These are phyloP conservation scores for Pseudoperonospora humuli DNA, from an alignment of 352 stramenopile genomes.

Conservation along the genomic window DNA sequence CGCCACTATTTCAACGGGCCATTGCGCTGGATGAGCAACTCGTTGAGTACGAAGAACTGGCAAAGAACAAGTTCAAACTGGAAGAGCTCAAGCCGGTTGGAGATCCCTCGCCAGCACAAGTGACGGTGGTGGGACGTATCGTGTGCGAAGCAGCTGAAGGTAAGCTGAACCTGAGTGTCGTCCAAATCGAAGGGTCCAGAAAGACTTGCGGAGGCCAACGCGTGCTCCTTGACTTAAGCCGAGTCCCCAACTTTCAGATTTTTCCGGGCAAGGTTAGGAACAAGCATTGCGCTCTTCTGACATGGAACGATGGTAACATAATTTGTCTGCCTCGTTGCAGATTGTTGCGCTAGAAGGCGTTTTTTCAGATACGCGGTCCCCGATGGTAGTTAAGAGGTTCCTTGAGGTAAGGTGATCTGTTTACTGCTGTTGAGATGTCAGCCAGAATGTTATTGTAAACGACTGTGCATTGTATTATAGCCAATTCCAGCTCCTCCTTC, in stretches of 20 bases:
- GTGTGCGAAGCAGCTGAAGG: slow-evolving; percentile 78
- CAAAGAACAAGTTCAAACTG: slow-evolving; percentile 55
- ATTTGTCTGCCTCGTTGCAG: slow-evolving; percentile 16
- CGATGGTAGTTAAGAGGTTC: slow-evolving; percentile 72
- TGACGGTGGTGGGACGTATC: slow-evolving; percentile 75
- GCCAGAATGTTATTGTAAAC: background rate
- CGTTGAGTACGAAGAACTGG: slow-evolving; percentile 63
- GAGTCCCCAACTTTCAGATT: slow-evolving; percentile 62
- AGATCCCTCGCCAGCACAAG: slow-evolving; percentile 63
- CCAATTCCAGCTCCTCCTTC: slow-evolving; percentile 50
- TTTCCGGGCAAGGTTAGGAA: slow-evolving; percentile 71
- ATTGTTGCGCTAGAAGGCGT: slow-evolving; percentile 77
- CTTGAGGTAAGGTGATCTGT: slow-evolving; percentile 40
- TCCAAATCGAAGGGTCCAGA: slow-evolving; percentile 74
- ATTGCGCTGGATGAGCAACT: slow-evolving; percentile 74
- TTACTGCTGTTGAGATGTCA: background rate
- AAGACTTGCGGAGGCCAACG: slow-evolving; percentile 78
- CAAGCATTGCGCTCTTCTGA: background rate
- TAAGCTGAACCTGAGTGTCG: slow-evolving; percentile 76
- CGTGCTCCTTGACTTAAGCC: slow-evolving; percentile 65
- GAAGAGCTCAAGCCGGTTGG: slow-evolving; percentile 58
- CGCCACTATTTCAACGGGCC: slow-evolving; percentile 64
- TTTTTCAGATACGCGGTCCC: slow-evolving; percentile 55
- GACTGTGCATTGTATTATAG: slow-evolving; percentile 18
- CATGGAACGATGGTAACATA: slow-evolving; percentile 6